Base-by-base conservation (phyloP, 2,329 filamentous ascomycete genomes). In the Emergomyces orientalis region DNA sequence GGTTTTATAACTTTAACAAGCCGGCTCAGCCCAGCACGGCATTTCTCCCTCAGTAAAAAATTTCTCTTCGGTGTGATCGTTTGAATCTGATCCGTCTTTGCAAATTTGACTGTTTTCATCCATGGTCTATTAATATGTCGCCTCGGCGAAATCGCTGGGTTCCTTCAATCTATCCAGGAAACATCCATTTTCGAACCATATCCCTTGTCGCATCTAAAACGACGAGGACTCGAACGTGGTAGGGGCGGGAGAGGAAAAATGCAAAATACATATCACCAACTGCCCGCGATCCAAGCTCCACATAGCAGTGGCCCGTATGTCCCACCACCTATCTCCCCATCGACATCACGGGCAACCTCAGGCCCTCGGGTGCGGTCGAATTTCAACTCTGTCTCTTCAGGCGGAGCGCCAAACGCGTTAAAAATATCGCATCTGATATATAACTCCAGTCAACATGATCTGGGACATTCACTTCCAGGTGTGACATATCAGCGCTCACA, bases 341-440 rank as follows among this genome's bases (percentile, higher is more conserved):
- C 74, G 58, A 72, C 73, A 32, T 73, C 52, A 9, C 41, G 41
- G 19, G 25, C 39, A 37, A 25, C 19, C n/a, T 47, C 60, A 6
- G 54, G 22, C 34, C 41, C 59, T 19, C 59, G 17, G n/a, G 5
- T 37, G 27, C 63, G 66, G 69, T n/a, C 67, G 69, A 60, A 67
- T 68, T 49, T 69, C 71, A 56, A 71, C 73, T 62, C 69, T 65
- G 52, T 65, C 68, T 49, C 72, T 72, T 63, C 69, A 47, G 75
- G 72, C 67, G 73, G 74, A 64, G 72, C 75, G 14, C 69, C 69
- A 61, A 77, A 75, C 64, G 74, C 74, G 34, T 67, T 78, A 69
- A 73, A 73, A 43, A 77, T 78, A 73, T 69, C 75, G 39, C 75
- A 76, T 70, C 70, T 77, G 43, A 65, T 77, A 54, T 76, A 78